Evolutionary conservation across 352 stramenopile species (phyloP).

Genomic region (Phytophthora constricta): DNA sequence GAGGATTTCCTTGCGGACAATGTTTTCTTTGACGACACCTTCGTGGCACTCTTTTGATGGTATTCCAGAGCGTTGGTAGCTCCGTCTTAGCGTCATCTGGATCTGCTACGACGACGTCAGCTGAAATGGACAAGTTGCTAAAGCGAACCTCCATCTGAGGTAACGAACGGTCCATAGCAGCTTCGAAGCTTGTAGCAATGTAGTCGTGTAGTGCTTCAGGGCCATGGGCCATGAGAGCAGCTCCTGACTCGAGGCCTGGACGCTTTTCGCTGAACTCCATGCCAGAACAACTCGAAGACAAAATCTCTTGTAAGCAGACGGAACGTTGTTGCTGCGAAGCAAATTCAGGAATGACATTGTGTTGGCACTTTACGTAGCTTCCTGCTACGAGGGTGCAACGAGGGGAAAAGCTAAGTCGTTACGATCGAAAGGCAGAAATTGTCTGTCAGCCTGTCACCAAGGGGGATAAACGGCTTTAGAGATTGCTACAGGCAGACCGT

Average conservation of each 20-base stretch:
- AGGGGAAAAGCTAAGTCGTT: no score
- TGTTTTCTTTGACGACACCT: conserved; percentile 40
- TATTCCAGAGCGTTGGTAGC: conserved; percentile 50
- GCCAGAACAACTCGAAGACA: neutral
- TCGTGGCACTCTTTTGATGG: conserved; percentile 35
- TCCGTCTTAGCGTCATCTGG: conserved; percentile 24
- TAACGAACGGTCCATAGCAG: conserved; percentile 41
- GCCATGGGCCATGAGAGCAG: conserved; percentile 35
- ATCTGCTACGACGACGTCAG: conserved; percentile 34
- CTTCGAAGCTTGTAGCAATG: conserved; percentile 37
- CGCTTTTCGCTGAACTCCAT: conserved; percentile 14
- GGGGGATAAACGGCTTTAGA: no score
- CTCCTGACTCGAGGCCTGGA: conserved; percentile 26
- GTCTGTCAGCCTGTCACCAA: no score
- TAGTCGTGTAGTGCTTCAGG: conserved; percentile 42
- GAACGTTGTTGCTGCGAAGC: neutral
- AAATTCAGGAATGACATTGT: conserved; percentile 22
- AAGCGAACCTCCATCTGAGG: conserved; percentile 48
- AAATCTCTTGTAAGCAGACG: neutral
- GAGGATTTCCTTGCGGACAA: conserved; percentile 56
- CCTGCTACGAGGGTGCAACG: no score
- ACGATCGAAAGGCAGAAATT: no score
- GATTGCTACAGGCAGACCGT: no score
- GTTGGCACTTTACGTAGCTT: no score
- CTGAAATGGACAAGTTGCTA: conserved; percentile 35